These are phyloP conservation scores for Penicillium desertorum DNA, from an alignment of 495 filamentous ascomycete species.

Conservation along the genomic window DNA sequence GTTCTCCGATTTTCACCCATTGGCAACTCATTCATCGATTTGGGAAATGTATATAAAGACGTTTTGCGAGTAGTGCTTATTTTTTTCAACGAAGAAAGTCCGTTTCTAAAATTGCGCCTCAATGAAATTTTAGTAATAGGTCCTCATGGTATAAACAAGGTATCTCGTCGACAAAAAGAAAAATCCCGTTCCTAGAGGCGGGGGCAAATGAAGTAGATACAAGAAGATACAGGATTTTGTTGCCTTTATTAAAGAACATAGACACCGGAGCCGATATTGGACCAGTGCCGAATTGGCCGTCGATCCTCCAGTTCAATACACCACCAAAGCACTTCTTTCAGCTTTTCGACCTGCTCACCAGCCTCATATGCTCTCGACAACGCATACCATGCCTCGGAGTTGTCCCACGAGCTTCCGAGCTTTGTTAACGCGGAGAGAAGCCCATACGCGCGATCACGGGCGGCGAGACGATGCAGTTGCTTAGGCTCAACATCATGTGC, in stretches of 20 bases:
- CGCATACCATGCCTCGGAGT: conserved; percentile 89
- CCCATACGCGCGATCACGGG: conserved; percentile 81
- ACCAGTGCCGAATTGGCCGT: conserved; percentile 50
- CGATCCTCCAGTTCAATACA: conserved; percentile 64
- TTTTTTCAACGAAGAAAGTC: conserved; percentile 18
- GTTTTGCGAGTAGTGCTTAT: conserved; percentile 33
- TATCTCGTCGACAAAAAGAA: conserved; percentile 32
- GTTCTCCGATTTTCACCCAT: conserved; percentile 18
- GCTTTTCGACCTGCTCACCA: conserved; percentile 76
- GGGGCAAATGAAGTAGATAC: conserved; percentile 30
- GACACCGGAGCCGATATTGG: conserved; percentile 46
- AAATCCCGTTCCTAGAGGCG: conserved; percentile 9
- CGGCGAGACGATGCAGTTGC: conserved; percentile 73
- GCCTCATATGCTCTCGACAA: conserved; percentile 83
- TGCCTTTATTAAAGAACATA: conserved; percentile 42
- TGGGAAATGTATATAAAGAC: conserved; percentile 47
- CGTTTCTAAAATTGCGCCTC: conserved; percentile 17
- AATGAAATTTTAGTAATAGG: conserved; percentile 17
- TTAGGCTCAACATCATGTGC: conserved; percentile 50
- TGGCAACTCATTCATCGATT: conserved; percentile 8
- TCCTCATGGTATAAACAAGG: conserved; percentile 29
- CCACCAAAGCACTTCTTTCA: conserved; percentile 72
- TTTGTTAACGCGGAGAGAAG: conserved; percentile 79
- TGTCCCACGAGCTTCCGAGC: conserved; percentile 86
- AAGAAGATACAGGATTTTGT: conserved; percentile 22